A percentile compares a stretch with the other conserved stretches of the same genome.
phyloP scores from a whole-genome alignment of 169 alveolate genomes.

The Plasmodium cynomolgi region DNA sequence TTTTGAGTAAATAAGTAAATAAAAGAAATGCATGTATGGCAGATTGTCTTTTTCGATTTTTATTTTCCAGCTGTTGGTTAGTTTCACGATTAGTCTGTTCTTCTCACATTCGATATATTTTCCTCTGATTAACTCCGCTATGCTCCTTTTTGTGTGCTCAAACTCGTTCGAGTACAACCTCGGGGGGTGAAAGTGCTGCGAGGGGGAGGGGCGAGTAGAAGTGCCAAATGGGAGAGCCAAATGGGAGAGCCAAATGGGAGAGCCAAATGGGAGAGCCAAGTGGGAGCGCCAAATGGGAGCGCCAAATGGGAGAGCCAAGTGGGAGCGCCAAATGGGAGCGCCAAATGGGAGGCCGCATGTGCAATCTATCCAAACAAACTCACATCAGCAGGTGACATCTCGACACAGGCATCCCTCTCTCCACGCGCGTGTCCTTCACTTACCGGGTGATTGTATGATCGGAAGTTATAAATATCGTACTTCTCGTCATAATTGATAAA shows the following conservation, averaged over 20 bases:
- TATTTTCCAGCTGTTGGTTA: conserved; percentile 10
- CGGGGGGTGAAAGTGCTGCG: conserved; percentile 29
- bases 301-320: neutral
- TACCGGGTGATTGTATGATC: conserved; percentile 69
- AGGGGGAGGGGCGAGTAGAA: neutral
- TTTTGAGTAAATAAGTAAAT: conserved; percentile 47
- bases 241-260: neutral
- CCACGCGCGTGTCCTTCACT: neutral
- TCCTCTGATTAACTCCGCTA: conserved; percentile 14
- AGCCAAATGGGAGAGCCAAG: neutral
- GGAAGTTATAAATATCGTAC: conserved; percentile 53
- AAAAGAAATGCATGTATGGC: conserved; percentile 21
- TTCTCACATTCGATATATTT: conserved; percentile 36
- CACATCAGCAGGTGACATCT: neutral
- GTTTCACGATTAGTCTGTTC: conserved; percentile 36
- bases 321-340: neutral
- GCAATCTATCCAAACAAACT: neutral
- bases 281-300: neutral
- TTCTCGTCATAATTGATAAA: conserved; percentile 66
- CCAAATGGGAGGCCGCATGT: neutral
- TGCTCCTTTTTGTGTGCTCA: conserved; percentile 6
- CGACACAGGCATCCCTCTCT: neutral
- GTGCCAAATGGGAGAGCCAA: neutral
- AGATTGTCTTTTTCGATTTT: conserved; percentile 38
- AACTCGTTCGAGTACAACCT: conserved; percentile 45